Evolutionary conservation across 1,284 basidiomycete species (phyloP).

Genomic region (Ganoderma lingzhi): DNA sequence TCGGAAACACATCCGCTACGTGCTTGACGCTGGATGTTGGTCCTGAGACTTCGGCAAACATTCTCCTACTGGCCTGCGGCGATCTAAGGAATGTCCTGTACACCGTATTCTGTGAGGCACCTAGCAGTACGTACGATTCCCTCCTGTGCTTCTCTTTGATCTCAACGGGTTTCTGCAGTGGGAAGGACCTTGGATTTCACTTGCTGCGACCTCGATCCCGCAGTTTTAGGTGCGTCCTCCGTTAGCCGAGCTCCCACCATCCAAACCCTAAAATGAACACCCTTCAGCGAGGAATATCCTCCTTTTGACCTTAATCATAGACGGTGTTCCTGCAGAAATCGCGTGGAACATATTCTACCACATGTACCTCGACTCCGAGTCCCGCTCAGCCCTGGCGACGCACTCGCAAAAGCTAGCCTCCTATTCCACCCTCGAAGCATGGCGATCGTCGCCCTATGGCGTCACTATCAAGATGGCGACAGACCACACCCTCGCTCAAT

Average conservation of each 20-base stretch:
- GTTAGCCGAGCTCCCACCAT: neutral
- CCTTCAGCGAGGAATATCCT: constrained; percentile 51
- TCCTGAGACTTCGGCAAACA: constrained; percentile 51
- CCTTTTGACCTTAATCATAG: constrained; percentile 46
- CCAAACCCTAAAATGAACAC: neutral
- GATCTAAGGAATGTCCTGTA: constrained; percentile 65
- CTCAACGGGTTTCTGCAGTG: constrained; percentile 32
- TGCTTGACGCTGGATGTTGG: constrained; percentile 56
- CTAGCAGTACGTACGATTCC: constrained; percentile 25
- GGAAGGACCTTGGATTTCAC: constrained; percentile 60
- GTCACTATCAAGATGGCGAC: constrained; percentile 47
- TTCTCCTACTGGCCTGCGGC: constrained; percentile 64
- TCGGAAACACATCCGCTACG: constrained; percentile 63
- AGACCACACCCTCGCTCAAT: constrained; percentile 48
- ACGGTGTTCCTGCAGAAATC: constrained; percentile 32
- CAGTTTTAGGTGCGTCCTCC: constrained; percentile 56
- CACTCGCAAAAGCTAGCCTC: constrained; percentile 56
- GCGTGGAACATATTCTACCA: constrained; percentile 71
- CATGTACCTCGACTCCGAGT: constrained; percentile 53
- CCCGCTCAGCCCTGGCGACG: constrained; percentile 47
- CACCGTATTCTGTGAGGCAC: constrained; percentile 44
- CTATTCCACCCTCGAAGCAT: constrained; percentile 48
- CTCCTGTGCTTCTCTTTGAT: constrained; percentile 5
- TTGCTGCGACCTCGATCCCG: constrained; percentile 66
- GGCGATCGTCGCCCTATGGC: constrained; percentile 54